These are phyloP conservation scores for Colletotrichum abscissum DNA, from an alignment of 2,329 filamentous ascomycete species.

Conservation along the genomic window DNA sequence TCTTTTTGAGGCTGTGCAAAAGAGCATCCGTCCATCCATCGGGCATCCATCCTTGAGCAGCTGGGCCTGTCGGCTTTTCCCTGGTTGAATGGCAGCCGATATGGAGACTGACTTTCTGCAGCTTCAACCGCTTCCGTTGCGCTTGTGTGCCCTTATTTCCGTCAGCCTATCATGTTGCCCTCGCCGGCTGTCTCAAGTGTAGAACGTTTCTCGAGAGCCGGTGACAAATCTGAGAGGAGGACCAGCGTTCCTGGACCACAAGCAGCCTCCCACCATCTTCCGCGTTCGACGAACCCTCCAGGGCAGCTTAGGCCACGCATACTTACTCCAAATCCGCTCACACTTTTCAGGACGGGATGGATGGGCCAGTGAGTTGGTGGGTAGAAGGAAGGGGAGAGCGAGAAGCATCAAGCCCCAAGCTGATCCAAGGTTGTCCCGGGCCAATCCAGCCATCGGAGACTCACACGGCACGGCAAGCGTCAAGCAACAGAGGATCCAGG, in stretches of 20 bases:
- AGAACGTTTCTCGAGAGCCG: background rate
- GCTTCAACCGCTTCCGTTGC: slow-evolving; percentile 15
- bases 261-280: slow-evolving; percentile 1
- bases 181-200: background rate
- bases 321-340: slow-evolving; percentile 14
- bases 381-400: background rate
- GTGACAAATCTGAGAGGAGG: slow-evolving; percentile 15
- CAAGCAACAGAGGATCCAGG: background rate
- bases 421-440: slow-evolving; percentile 6
- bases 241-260: slow-evolving; percentile 20
- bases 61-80: slow-evolving; percentile 1
- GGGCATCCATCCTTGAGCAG: background rate
- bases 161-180: slow-evolving; percentile 2
- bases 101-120: slow-evolving; percentile 14
- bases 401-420: background rate
- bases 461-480: slow-evolving; percentile 26
- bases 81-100: background rate
- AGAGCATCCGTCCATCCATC: slow-evolving; percentile 3
- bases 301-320: slow-evolving; percentile 23
- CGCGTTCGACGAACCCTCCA: slow-evolving; percentile 32
- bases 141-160: background rate
- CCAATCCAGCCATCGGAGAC: background rate
- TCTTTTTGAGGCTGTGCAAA: slow-evolving; percentile 26
- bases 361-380: background rate
- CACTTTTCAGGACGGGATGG: slow-evolving; percentile 2